phyloP scores from a whole-genome alignment of 1,284 basidiomycete species.

The Ustilago hordei region DNA sequence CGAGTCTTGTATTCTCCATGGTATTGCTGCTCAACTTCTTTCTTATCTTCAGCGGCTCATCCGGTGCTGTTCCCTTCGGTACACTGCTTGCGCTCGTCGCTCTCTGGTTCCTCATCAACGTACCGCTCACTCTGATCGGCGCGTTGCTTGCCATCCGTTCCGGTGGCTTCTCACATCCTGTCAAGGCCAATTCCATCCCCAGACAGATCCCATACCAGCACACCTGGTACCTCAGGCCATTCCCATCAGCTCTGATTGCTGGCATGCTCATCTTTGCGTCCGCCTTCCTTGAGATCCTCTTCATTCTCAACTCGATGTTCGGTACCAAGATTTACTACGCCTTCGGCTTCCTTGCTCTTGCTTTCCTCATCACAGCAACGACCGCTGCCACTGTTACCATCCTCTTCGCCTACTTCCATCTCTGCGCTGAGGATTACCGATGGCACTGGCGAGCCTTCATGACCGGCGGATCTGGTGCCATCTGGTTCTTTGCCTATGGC shows the following conservation, averaged over 20 bases:
- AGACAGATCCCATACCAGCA: constrained; percentile 70
- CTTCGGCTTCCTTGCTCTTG: constrained; percentile 87
- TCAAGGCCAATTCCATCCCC: constrained; percentile 91
- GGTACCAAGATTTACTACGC: constrained; percentile 79
- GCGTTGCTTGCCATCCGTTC: constrained; percentile 83
- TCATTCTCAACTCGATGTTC: constrained; percentile 91
- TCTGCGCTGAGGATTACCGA: constrained; percentile 95
- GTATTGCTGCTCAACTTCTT: constrained; percentile 66
- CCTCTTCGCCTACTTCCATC: constrained; percentile 77
- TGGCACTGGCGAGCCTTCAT: constrained; percentile 98
- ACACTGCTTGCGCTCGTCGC: constrained; percentile 86
- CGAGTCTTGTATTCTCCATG: constrained; percentile 75
- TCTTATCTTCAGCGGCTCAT: constrained; percentile 83
- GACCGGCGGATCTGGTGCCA: constrained; percentile 90
- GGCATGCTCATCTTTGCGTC: constrained; percentile 96
- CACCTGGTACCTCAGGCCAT: constrained; percentile 69
- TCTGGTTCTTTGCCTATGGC: constrained; percentile 88
- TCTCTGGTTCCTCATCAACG: constrained; percentile 96
- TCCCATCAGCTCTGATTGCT: constrained; percentile 83
- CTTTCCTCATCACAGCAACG: constrained; percentile 83
- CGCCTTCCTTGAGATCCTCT: constrained; percentile 95
- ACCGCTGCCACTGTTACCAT: constrained; percentile 66
- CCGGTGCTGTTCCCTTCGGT: constrained; percentile 96
- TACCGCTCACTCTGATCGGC: constrained; percentile 76
- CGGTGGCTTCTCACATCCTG: constrained; percentile 86